Percentiles rank a stretch among this genome's conserved stretches.
These are phyloP conservation scores for Thalassiosira livingstoniorum DNA, from an alignment of 352 stramenopile genomes.

Conservation along the genomic window DNA sequence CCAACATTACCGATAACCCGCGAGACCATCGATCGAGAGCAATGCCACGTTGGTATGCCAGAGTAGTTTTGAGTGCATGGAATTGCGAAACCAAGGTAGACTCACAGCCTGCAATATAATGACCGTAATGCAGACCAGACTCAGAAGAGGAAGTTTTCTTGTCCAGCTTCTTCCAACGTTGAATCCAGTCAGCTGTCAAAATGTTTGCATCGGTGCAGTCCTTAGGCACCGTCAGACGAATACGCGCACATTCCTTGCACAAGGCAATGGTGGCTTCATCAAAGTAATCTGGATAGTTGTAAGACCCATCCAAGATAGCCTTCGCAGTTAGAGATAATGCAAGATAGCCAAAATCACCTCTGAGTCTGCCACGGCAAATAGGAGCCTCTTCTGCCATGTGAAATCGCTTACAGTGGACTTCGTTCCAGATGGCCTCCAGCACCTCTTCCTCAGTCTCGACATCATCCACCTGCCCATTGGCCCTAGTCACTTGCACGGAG, in stretches of 20 bases:
- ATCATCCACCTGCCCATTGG: not conserved
- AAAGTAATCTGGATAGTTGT: not conserved
- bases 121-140: not conserved
- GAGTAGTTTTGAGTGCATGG: conserved; percentile 4
- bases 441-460: not conserved
- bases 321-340: not conserved
- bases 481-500: not conserved
- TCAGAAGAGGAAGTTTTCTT: conserved; percentile 14
- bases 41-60: too few relatives aligned
- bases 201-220: not conserved
- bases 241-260: not conserved
- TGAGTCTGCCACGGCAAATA: not conserved
- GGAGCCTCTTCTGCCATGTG: conserved; percentile 17
- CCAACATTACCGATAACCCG: too few relatives aligned
- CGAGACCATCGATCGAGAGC: too few relatives aligned
- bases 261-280: not conserved
- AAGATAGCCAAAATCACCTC: conserved; percentile 1
- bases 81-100: not conserved
- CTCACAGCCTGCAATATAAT: not conserved
- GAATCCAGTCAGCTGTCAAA: not conserved
- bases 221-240: not conserved
- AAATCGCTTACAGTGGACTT: conserved; percentile 11
- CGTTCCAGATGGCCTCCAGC: conserved; percentile 8
- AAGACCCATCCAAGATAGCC: not conserved
- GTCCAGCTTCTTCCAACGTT: not conserved